Percentiles rank a stretch among this genome's conserved stretches.
phyloP scores from a whole-genome alignment of 352 stramenopile genomes.

The Blastocystis sp. region DNA sequence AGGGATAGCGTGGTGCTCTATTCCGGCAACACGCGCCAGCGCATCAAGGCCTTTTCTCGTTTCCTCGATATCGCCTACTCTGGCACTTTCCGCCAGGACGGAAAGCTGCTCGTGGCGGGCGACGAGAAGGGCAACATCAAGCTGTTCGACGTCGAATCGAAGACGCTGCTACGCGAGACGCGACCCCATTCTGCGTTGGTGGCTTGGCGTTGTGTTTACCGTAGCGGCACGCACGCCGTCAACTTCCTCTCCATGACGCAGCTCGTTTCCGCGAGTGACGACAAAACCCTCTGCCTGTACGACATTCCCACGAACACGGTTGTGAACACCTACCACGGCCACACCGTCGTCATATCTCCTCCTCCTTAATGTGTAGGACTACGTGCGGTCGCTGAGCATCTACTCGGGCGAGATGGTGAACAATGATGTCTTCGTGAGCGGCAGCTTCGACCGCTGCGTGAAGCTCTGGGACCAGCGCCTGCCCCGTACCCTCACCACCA shows the following conservation, averaged over 20 bases:
- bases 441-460: slow-evolving; percentile 64
- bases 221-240: slow-evolving; percentile 20
- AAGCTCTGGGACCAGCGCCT: slow-evolving; percentile 67
- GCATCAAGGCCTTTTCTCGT: slow-evolving; percentile 62
- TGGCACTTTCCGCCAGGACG: slow-evolving; percentile 59
- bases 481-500: background rate
- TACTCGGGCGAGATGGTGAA: background rate
- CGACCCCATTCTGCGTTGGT: slow-evolving; percentile 26
- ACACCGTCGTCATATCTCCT: slow-evolving; percentile 4
- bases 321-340: slow-evolving; percentile 57
- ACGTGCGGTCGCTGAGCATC: slow-evolving; percentile 48
- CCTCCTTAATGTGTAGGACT: slow-evolving; percentile 7
- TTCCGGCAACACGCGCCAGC: slow-evolving; percentile 59
- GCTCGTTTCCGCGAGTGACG: slow-evolving; percentile 63
- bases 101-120: slow-evolving; percentile 56
- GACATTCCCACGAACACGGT: slow-evolving; percentile 67
- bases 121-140: slow-evolving; percentile 69
- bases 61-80: slow-evolving; percentile 69
- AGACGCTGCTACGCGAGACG: slow-evolving; percentile 65
- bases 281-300: slow-evolving; percentile 64
- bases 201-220: background rate
- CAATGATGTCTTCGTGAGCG: slow-evolving; percentile 57
- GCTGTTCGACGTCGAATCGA: slow-evolving; percentile 67
- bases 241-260: slow-evolving; percentile 56
- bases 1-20: slow-evolving; percentile 36